These are phyloP conservation scores for Melampsora americana DNA, from an alignment of 1,284 basidiomycete species.

Conservation along the genomic window DNA sequence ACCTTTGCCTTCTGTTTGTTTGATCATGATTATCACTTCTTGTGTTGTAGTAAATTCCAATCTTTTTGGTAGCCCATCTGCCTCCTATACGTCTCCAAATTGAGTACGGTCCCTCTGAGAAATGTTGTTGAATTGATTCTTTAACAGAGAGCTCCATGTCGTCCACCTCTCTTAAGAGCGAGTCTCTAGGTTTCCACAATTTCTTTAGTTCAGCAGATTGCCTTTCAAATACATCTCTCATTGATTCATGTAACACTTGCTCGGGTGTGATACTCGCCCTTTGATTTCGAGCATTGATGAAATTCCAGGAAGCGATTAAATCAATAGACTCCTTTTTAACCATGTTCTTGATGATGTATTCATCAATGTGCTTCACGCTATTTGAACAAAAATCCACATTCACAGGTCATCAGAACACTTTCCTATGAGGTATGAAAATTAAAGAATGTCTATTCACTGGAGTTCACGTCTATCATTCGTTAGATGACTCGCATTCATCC, in stretches of 20 bases:
- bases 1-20: no score
- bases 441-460: neutral
- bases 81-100: neutral
- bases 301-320: neutral
- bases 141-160: neutral
- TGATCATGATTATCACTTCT: neutral
- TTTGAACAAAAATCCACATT: neutral
- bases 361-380: constrained; percentile 1
- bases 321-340: neutral
- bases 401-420: neutral
- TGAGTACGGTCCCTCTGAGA: neutral
- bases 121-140: neutral
- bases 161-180: neutral
- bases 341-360: neutral
- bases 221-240: neutral
- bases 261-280: neutral
- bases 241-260: constrained; percentile 1
- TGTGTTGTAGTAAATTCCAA: neutral
- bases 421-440: no score
- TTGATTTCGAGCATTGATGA: neutral
- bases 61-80: neutral
- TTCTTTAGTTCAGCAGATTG: neutral
- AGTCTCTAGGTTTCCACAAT: neutral
- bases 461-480: neutral
- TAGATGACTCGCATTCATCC: neutral